These are phyloP conservation scores for Whalleya microplaca DNA, from an alignment of 2,329 filamentous ascomycete species.

Conservation along the genomic window DNA sequence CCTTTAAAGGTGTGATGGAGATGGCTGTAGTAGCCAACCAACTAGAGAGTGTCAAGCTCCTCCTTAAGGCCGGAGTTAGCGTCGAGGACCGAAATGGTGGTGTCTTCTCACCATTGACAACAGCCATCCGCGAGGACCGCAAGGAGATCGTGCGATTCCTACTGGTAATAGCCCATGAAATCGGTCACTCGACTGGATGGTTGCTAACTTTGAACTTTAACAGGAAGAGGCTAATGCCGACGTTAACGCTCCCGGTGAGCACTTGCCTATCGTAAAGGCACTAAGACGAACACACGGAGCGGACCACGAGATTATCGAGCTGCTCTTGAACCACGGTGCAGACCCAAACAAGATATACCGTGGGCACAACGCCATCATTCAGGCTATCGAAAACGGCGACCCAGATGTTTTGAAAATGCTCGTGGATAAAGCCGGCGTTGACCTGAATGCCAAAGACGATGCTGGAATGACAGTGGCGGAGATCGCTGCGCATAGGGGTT, in stretches of 20 bases:
- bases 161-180: slow-evolving; percentile 38
- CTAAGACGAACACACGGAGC: slow-evolving; percentile 60
- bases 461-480: slow-evolving; percentile 57
- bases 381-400: slow-evolving; percentile 68
- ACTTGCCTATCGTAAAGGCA: slow-evolving; percentile 72
- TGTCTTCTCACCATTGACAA: slow-evolving; percentile 71
- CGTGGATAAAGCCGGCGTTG: slow-evolving; percentile 51
- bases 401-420: slow-evolving; percentile 56
- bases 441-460: slow-evolving; percentile 58
- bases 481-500: slow-evolving; percentile 60
- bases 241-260: slow-evolving; percentile 69
- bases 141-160: slow-evolving; percentile 65
- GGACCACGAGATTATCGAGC: slow-evolving; percentile 63
- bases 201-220: background rate
- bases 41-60: slow-evolving; percentile 67
- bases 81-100: slow-evolving; percentile 75
- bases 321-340: slow-evolving; percentile 65
- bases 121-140: slow-evolving; percentile 65
- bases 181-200: background rate
- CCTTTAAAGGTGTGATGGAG: slow-evolving; percentile 69
- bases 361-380: slow-evolving; percentile 68
- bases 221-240: slow-evolving; percentile 62
- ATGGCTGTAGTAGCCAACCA: slow-evolving; percentile 69
- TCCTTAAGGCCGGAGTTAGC: slow-evolving; percentile 65
- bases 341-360: slow-evolving; percentile 71